phyloP scores from a whole-genome alignment of 306 rosid species.

The Vigna nakashimae region DNA sequence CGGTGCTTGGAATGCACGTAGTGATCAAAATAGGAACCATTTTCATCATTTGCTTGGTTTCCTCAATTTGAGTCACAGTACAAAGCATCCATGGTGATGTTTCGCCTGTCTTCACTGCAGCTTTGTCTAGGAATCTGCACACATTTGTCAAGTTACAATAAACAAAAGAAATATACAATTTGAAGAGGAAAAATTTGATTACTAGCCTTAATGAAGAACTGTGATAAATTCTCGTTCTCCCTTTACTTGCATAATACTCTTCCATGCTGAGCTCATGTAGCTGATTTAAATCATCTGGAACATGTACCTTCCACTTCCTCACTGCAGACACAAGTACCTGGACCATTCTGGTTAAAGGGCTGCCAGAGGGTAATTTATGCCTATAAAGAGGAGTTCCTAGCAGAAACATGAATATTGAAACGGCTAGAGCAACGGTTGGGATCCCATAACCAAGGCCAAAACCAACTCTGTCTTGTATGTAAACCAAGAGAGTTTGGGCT shows the following conservation, averaged over 20 bases:
- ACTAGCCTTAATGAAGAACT: conserved; percentile 64
- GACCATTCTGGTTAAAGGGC: conserved; percentile 67
- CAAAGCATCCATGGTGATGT: conserved; percentile 67
- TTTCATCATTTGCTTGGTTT: conserved; percentile 84
- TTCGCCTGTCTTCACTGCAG: conserved; percentile 54
- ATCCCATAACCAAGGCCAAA: conserved; percentile 86
- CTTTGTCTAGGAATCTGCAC: conserved; percentile 79
- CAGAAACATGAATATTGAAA: conserved; percentile 66
- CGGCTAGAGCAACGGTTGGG: conserved; percentile 71
- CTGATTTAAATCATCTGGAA: conserved; percentile 68
- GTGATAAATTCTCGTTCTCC: conserved; percentile 58
- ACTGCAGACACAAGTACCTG: conserved; percentile 65
- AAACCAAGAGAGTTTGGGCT: conserved; percentile 67
- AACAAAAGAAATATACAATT: not conserved
- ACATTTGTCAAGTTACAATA: not conserved
- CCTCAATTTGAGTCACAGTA: conserved; percentile 82
- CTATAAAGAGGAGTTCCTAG: conserved; percentile 72
- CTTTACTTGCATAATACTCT: conserved; percentile 47
- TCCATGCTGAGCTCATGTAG: conserved; percentile 65
- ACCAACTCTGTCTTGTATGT: conserved; percentile 81
- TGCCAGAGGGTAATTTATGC: conserved; percentile 72
- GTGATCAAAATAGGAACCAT: conserved; percentile 74
- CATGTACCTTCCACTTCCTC: conserved; percentile 56
- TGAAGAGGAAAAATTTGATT: not conserved
- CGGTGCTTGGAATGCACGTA: conserved; percentile 69